These are phyloP conservation scores for Danielozyma ontarioensis DNA, from an alignment of 805 yeast species.

Conservation along the genomic window DNA sequence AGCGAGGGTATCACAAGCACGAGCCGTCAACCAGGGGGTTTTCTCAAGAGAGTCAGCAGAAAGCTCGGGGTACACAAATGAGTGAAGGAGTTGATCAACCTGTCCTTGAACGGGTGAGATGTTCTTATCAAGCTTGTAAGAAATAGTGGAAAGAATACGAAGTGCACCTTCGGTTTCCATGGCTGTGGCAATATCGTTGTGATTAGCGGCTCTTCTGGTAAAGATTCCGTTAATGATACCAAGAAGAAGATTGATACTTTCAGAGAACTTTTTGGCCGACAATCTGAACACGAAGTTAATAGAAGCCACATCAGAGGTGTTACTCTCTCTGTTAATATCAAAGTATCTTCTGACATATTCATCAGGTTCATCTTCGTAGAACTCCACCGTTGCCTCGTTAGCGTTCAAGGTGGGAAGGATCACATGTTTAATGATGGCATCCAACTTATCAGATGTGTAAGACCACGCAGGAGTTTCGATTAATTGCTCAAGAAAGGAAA, in stretches of 20 bases:
- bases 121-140: slow-evolving; percentile 31
- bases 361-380: slow-evolving; percentile 43
- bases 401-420: slow-evolving; percentile 39
- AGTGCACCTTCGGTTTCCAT: slow-evolving; percentile 39
- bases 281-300: slow-evolving; percentile 41
- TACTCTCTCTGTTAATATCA: slow-evolving; percentile 43
- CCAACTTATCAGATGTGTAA: slow-evolving; percentile 32
- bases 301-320: slow-evolving; percentile 47
- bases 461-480: slow-evolving; percentile 35
- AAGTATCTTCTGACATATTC: slow-evolving; percentile 41
- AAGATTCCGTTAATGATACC: slow-evolving; percentile 30
- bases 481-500: slow-evolving; percentile 38
- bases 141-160: slow-evolving; percentile 35
- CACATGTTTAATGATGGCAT: slow-evolving; percentile 36
- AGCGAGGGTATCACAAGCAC: slow-evolving; percentile 44
- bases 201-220: slow-evolving; percentile 24
- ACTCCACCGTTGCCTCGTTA: slow-evolving; percentile 31
- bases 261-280: slow-evolving; percentile 36
- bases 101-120: slow-evolving; percentile 35
- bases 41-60: slow-evolving; percentile 19
- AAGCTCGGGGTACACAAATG: slow-evolving; percentile 38
- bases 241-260: slow-evolving; percentile 23
- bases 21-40: slow-evolving; percentile 39
- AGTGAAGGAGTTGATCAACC: slow-evolving; percentile 32
- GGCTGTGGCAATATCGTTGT: slow-evolving; percentile 22